These are phyloP conservation scores for Stropharia rugosoannulata DNA, from an alignment of 768 basidiomycete genomes.

Conservation along the genomic window DNA sequence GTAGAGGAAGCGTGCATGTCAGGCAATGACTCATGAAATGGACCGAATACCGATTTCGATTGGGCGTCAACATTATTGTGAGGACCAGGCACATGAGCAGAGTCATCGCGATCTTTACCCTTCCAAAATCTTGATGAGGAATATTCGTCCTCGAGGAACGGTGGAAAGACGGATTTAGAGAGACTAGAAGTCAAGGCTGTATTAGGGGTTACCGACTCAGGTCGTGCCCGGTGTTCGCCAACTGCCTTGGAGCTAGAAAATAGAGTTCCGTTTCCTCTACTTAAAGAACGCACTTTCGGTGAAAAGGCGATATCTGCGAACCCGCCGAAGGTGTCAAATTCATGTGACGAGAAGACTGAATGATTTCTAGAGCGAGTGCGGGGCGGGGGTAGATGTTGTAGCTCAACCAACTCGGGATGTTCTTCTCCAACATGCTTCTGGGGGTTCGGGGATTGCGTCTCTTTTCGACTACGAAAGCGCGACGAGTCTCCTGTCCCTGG, in stretches of 20 bases:
- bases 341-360: constrained; percentile 6
- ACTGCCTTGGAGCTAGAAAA: constrained; percentile 17
- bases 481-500: background rate
- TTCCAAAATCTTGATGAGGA: background rate
- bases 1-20: background rate
- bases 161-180: constrained; percentile 1
- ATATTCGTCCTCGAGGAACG: background rate
- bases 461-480: background rate
- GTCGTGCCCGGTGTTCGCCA: constrained; percentile 1
- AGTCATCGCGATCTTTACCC: constrained; percentile 1
- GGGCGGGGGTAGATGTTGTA: constrained; percentile 3
- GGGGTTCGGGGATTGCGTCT: background rate
- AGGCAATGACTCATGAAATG: background rate
- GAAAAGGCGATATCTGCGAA: constrained; percentile 3
- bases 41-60: constrained; percentile 6
- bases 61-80: background rate
- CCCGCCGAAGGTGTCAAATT: constrained; percentile 9
- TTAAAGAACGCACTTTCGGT: constrained; percentile 1
- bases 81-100: background rate
- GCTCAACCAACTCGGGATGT: background rate
- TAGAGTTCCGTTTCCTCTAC: constrained; percentile 17
- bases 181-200: constrained; percentile 5
- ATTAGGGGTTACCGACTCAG: constrained; percentile 19
- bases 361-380: constrained; percentile 8
- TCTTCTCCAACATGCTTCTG: background rate